Conservation (phyloP, 139 green algal genomes). For the Chlorella sp. region DNA sequence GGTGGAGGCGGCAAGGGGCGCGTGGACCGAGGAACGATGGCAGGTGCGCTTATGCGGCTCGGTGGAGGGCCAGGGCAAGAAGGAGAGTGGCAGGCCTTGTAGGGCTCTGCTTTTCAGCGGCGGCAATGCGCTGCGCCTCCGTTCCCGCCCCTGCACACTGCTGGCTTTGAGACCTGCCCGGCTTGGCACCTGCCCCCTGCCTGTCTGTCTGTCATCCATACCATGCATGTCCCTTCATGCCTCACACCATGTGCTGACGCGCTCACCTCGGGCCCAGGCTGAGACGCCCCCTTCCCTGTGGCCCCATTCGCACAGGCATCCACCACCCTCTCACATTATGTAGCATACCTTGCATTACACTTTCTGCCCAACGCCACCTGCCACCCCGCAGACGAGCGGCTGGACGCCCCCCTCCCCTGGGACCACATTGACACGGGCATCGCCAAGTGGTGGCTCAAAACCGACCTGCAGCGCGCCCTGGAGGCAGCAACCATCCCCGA, state of each 20-base stretch:
- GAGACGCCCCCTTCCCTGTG: too few species aligned
- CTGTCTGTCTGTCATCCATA: background rate
- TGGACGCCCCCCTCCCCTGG: conserved; percentile 79
- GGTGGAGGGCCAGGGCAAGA: background rate
- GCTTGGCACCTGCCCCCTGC: background rate
- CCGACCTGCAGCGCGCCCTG: conserved; percentile 77
- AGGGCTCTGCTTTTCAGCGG: too few species aligned
- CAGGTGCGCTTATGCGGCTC: background rate
- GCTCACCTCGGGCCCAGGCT: too few species aligned
- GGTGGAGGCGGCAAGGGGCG: conserved; percentile 73
- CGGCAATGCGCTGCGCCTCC: too few species aligned
- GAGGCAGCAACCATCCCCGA: conserved; percentile 79
- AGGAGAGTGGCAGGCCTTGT: too few species aligned
- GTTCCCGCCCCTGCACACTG: too few species aligned
- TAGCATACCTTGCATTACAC: too few species aligned
- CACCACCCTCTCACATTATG: too few species aligned
- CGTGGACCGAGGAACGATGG: conserved; percentile 68
- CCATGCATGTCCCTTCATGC: too few species aligned
- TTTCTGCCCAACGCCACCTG: background rate
- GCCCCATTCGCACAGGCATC: too few species aligned
- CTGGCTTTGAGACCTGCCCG: too few species aligned
- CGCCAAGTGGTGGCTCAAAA: conserved; percentile 81
- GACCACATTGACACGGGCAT: conserved; percentile 82
- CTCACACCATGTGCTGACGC: too few species aligned
- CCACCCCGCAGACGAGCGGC: conserved; percentile 49